Evolutionary conservation across 1,284 basidiomycete species (phyloP), one percentile per base, ranked within the genome.

Genomic region (Xanthoconium separans): DNA sequence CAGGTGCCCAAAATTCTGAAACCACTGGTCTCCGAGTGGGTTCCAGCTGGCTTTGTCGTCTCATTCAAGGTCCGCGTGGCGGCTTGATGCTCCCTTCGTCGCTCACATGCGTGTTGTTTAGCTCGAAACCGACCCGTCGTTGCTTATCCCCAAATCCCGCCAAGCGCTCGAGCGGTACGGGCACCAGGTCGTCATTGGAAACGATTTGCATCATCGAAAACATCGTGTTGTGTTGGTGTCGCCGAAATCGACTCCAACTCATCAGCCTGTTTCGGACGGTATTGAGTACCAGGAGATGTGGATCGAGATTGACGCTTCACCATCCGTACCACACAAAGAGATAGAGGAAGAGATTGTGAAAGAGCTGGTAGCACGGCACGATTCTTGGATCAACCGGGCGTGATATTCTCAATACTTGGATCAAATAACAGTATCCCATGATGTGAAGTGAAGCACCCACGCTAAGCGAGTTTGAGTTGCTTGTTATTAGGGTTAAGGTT

Each of bases 1-100:
- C 95, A 98, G 71, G 95, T 98, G 1, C 96, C 97, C 9, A 99
- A 99, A 73, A 89, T 98, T 37, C 75, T 99, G 44, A 91, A 92
- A 70, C 89, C 93, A 0, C 80, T 99, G 74, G 95, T 98, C 3
- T 85, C 91, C 48, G 89, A 98, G 68, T 99, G 96, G 97, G 89
- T 87, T 0, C 87, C 87, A 1, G 86, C 93, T 51, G 95, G 93
- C 0, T 98, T 87, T 70, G 87, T 98, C 42, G 93, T 99, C 44
- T 95, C 93, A 1, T 99, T 99, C 83, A 99, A 99, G 82, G 95
- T 93, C 54, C 24, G 67, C 57, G 20, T 30, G 0, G 8, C 1
- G 12, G 33, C 13, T 48, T 29, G 9, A 44, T 5, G 1, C 45
- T 42, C n/a, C 13, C 18, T 48, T 31, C 24, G 12, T 37, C 24